A percentile compares a stretch with the other conserved stretches of the same genome.
Conservation (phyloP, 495 filamentous ascomycete species). For the Parachaetomium inaequale region DNA sequence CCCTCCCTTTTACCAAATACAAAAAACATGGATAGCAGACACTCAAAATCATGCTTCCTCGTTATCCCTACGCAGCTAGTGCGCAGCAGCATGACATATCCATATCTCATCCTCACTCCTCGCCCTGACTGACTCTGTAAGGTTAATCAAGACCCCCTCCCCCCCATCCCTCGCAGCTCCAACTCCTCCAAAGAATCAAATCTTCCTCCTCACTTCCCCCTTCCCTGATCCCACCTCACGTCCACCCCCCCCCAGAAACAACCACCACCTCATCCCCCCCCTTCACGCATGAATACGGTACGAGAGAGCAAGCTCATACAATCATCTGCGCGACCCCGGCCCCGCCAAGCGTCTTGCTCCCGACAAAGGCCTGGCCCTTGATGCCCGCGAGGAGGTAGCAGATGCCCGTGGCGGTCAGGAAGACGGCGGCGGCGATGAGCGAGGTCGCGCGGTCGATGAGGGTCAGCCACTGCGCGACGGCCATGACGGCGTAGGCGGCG, state of each 20-base stretch:
- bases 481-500: conserved; percentile 80
- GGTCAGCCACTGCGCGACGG: conserved; percentile 77
- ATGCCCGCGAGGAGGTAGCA: conserved; percentile 84
- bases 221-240: neutral
- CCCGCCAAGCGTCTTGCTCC: conserved; percentile 95
- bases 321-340: conserved; percentile 98
- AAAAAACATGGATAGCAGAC: conserved; percentile 6
- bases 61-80: neutral
- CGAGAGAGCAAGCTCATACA: conserved; percentile 62
- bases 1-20: conserved; percentile 10
- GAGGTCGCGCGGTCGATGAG: conserved; percentile 58
- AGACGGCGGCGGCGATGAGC: conserved; percentile 80
- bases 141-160: neutral
- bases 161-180: no score
- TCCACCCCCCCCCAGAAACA: no score
- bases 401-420: conserved; percentile 68
- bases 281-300: no score
- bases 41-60: conserved; percentile 14
- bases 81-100: neutral
- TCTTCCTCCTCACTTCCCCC: neutral
- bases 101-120: neutral
- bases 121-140: neutral
- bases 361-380: conserved; percentile 90
- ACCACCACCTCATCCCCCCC: neutral
- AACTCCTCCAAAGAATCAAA: no score